Evolutionary conservation across 176 grass and related monocot genomes (phyloP).

Genomic region (Eragrostis curvula): DNA sequence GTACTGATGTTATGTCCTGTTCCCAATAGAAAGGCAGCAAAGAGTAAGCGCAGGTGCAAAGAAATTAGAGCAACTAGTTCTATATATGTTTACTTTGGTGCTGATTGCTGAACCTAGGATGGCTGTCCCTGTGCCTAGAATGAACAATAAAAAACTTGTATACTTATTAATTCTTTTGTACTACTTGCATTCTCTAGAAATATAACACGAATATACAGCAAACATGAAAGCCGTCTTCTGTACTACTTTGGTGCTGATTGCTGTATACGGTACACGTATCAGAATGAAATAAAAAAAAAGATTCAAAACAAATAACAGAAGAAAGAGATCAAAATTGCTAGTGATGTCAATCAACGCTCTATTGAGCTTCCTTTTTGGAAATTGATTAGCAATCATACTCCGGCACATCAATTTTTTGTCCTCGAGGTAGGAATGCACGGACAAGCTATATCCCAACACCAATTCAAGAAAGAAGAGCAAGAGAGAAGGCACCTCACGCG

Average conservation of each 20-base stretch:
- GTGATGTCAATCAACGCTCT: background rate
- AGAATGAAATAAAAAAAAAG: background rate
- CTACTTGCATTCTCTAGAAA: background rate
- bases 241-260: background rate
- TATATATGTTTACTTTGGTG: background rate
- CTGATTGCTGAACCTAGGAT: background rate
- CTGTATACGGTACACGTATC: background rate
- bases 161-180: background rate
- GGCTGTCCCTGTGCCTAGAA: background rate
- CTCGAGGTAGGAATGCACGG: background rate
- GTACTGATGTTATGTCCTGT: background rate
- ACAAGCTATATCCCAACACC: background rate
- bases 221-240: background rate
- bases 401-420: too few species aligned
- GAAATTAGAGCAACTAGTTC: background rate
- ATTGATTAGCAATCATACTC: background rate
- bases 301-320: background rate
- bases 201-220: background rate
- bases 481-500: background rate
- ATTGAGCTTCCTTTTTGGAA: background rate
- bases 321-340: background rate
- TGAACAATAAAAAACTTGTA: background rate
- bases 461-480: background rate
- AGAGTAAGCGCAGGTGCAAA: background rate
- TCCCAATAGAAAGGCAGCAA: slow-evolving; percentile 1